Evolutionary conservation across 768 basidiomycete genomes (phyloP).

Genomic region (Phylloporus scabripes): DNA sequence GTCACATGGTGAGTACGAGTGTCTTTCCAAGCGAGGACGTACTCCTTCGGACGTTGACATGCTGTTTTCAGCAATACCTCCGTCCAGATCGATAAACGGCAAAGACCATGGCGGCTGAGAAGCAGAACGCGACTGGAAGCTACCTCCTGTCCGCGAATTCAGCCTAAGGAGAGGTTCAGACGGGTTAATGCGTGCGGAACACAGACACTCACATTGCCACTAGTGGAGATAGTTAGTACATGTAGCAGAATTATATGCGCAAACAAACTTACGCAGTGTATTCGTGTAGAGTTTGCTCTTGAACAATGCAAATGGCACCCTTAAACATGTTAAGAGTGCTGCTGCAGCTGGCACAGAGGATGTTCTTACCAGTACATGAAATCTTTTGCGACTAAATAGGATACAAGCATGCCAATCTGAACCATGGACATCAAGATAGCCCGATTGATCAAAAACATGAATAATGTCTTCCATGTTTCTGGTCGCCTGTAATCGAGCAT

Average conservation of each 20-base stretch:
- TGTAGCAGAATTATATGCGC: not conserved
- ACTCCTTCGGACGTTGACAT: constrained; percentile 4
- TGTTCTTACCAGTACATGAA: constrained; percentile 15
- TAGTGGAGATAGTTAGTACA: not conserved
- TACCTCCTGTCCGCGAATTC: constrained; percentile 8
- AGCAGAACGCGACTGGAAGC: not conserved
- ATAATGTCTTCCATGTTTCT: constrained; percentile 11
- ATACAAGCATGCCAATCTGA: constrained; percentile 14
- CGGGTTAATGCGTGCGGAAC: not conserved
- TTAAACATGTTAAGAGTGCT: not conserved
- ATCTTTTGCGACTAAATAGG: constrained; percentile 11
- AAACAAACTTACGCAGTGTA: constrained; percentile 13
- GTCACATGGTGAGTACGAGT: not conserved
- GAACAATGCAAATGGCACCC: constrained; percentile 21
- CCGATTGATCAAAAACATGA: constrained; percentile 16
- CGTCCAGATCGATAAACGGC: constrained; percentile 4
- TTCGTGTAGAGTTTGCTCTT: constrained; percentile 23
- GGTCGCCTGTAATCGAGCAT: constrained; percentile 4
- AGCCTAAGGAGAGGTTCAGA: constrained; percentile 7
- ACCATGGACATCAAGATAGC: constrained; percentile 17
- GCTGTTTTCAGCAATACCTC: not conserved
- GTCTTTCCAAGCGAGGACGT: not conserved
- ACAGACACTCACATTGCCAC: constrained; percentile 13
- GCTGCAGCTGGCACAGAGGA: not conserved
- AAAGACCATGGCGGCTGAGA: constrained; percentile 6